Conservation (phyloP, 78 protist genomes). For the Dictyostelium discoideum region dicty_2.7 NC_007089.4:3095501-3096000, state of each 20-base stretch:
- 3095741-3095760: constrained; percentile 54
- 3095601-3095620: not conserved
- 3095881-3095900: constrained; percentile 39
- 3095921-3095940: constrained; percentile 88
- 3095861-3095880: too few relatives aligned
- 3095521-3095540: too few relatives aligned
- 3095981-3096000: constrained; percentile 92
- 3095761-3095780: constrained; percentile 28
- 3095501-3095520: too few relatives aligned
- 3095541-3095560: too few relatives aligned
- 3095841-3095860: not conserved
- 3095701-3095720: constrained; percentile 55
- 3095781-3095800: constrained; percentile 33
- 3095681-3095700: constrained; percentile 64
- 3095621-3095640: not conserved
- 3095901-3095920: constrained; percentile 91
- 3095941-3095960: constrained; percentile 78
- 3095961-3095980: constrained; percentile 95
- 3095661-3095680: constrained; percentile 79
- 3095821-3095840: not conserved
- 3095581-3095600: not conserved
- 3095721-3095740: constrained; percentile 86
- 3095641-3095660: not conserved
- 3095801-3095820: too few relatives aligned
- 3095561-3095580: too few relatives aligned